Base-by-base conservation (phyloP, 2,329 filamentous ascomycete genomes). In the Microdochium trichocladiopsis region DNA sequence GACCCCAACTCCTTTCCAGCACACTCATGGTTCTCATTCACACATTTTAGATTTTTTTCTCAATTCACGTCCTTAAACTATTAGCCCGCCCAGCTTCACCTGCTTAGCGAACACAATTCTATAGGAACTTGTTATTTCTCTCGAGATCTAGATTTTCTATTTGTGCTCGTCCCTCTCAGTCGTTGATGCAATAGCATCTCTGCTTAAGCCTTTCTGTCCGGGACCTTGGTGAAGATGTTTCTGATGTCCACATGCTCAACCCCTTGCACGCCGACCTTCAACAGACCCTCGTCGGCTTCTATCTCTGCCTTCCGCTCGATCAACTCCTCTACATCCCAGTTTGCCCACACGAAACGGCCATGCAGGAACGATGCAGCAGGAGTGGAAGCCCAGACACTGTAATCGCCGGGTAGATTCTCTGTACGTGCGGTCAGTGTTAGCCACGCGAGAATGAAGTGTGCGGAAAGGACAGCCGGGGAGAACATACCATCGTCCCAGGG, bases 201-300 rank as follows among this genome's bases (percentile, higher is more conserved):
- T 2, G 69, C 68, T 56, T 74, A 33, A 14, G 14, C 8, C 28
- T 33, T 33, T 33, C 28, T 33, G 8, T 33, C 8, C 28, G 28
- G 28, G 14, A 33, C 28, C 28, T 33, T 33, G 28, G 28, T 33
- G 28, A 33, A 33, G 28, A 33, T 33, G 28, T 14, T 33, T 33
- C 28, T 8, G 28, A 33, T 33, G 28, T 33, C 28, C 28, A 33
- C 28, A 33, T 33, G 28, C 28, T 33, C 28, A 33, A 33, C 28
- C 8, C 28, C 28, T 33, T 33, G 28, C 28, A 33, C 28, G 14
- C 28, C 28, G 14, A 33, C 14, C 28, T 33, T 33, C 28, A 33
- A 33, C 28, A 33, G 28, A 33, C 28, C 28, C 28, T 33, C 28
- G 28, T 33, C 28, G 14, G 28, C 28, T 33, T 33, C 28, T 33